Evolutionary conservation across 148 eudicot species (phyloP), one percentile per base, ranked within the genome.

Genomic region (Beta vulgaris): DNA sequence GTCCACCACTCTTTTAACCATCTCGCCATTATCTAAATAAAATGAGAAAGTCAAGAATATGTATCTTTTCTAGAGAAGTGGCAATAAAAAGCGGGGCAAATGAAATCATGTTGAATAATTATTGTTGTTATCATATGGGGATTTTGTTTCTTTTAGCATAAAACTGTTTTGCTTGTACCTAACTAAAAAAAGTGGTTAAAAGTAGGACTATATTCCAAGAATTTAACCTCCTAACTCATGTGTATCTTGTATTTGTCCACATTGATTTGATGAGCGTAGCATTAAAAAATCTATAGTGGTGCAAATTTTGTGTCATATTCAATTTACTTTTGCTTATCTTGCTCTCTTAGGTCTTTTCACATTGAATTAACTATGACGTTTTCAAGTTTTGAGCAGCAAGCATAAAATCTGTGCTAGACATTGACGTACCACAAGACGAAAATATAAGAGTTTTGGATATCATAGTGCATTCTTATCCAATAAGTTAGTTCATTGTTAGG

Each of bases 1-100:
- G 82, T 95, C 99, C 48, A 95, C 82, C 39, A 76, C 86, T 79
- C 82, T 88, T 5, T 81, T 84, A 65, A 88, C 86, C 87, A 91
- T 87, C 71, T 82, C 71, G n/a, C 34, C 44, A 25, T 49, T 39
- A 69, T 81, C 83, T 81, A 55, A 14, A 7, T 21, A 58, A 26
- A 42, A 21, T 2, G 6, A 12, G 13, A 44, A 58, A 26, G 16
- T 32, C 40, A 42, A 34, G 2, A 21, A n/a, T 72, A 72, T 13
- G 44, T 9, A 55, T 14, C 8, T 37, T 0, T 8, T 18, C 26
- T 15, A 48, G 31, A 48, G 34, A 3, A 72, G 25, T 25, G 14
- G 2, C 0, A 60, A 44, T 62, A 11, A 6, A 25, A 44, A 35
- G 28, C 36, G 36, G 51, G 29, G 42, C 9, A 57, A 57, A 10